Evolutionary conservation across 2,329 filamentous ascomycete species (phyloP), one percentile per base, ranked within the genome.

Genomic region (Colletotrichum liriopes): DNA sequence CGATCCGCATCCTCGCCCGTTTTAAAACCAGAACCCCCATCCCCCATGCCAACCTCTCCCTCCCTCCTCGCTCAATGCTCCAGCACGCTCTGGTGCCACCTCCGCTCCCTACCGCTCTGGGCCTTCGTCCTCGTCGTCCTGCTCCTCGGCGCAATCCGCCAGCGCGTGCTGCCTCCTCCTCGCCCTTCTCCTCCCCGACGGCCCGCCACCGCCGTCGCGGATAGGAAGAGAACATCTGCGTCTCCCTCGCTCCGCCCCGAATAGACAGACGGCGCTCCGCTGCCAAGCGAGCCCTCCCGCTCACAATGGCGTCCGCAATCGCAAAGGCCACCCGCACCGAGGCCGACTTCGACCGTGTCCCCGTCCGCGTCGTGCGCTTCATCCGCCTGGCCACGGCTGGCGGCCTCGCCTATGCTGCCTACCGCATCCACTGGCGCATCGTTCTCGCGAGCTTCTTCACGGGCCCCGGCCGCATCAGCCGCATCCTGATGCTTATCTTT

Each of bases 401-500:
- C 8, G 82, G 82, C 1, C 77, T 84, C 23, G 86, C 84, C 23
- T 89, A 88, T 76, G 85, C 83, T 2, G 82, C 85, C 2, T 84
- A 83, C 70, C 83, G 83, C 69, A 77, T 86, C 71, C 81, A 88
- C 76, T 86, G 85, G 81, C 74, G 76, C 20, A 74, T 74, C 2
- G 72, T 83, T 29, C 71, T 85, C 14, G 77, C 79, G 64, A 75
- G 81, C 37, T 90, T 90, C 77, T 79, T 88, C 71, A 89, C 86
- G 0, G 89, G 88, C 0, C 88, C 88, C 0, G 89, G 88, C 3
- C 83, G 87, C 64, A 86, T 83, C 7, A 88, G 85, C 74, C 86
- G 89, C 5, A 84, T 90, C 68, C 64, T 88, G 68, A 79, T 89
- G 71, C 76, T 92, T 18, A 62, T 89, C 16, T 88, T 93, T 67